Base-by-base conservation (phyloP, 257 asterid genomes). In the Solanum commersonii region DNA sequence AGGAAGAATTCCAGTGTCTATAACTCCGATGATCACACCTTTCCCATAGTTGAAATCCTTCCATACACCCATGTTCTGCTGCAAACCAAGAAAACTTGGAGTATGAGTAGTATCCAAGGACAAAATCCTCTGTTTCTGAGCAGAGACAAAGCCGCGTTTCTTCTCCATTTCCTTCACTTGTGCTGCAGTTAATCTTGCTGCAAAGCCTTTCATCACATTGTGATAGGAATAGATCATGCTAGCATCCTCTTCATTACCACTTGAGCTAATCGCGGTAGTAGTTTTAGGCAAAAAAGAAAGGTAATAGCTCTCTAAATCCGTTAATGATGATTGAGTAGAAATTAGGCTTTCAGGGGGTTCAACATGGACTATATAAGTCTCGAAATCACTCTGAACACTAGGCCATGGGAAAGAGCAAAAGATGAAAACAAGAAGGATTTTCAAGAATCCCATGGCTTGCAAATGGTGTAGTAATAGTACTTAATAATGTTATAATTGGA, bases 21-120 rank as follows among this genome's bases (percentile, higher is more conserved):
- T 0, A 1, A 94, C 89, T 67, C 94, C 97, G 10, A 94, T 91
- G 10, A 93, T 91, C 35, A 92, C 90, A 1, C 97, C 97, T 52
- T 88, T 87, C 0, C 97, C 96, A 78, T 92, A 92, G 85, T 88
- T 92, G 8, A 93, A 91, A 22, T 85, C 89, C 18, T 25, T 83
- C 95, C 97, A 94, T 5, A 92, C 59, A 0, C 97, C 97, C 29
- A 70, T 8, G 49, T 91, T 89, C 67, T 91, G 89, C 16, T 92
- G 89, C 56, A 94, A 85, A 14, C 94, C 97, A 77, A 93, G 89
- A 87, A 94, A 94, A 25, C 73, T 65, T 23, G 94, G 94, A 25
- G 90, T 84, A 29, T 88, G 94, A 71, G 96, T 94, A 13, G 96
- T 94, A 9, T 91, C 88, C 82, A 94, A 86, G n/a, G 90, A 59